A percentile compares a stretch with the other conserved stretches of the same genome.
Conservation (phyloP, 192 early-diverging fungal species). For the Coemansia sp. region DNA sequence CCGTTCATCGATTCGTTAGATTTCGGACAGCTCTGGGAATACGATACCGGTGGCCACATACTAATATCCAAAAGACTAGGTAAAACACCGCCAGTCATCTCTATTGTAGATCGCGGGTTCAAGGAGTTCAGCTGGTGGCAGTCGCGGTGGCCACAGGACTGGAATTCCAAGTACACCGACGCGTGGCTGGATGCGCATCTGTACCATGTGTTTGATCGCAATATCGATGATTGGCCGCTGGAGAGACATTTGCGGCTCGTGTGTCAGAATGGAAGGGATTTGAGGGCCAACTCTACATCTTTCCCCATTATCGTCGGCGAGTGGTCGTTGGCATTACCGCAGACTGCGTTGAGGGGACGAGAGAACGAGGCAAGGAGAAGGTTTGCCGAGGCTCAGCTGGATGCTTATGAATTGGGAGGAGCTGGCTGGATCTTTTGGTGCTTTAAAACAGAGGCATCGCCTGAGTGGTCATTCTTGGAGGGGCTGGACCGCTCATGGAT, state of each 20-base stretch:
- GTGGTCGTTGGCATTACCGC: slow-evolving; percentile 68
- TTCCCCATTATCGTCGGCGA: slow-evolving; percentile 76
- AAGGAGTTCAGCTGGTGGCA: slow-evolving; percentile 56
- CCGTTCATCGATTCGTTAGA: slow-evolving; percentile 47
- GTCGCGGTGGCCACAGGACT: slow-evolving; percentile 48
- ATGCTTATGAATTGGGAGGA: slow-evolving; percentile 65
- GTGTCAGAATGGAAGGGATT: slow-evolving; percentile 38
- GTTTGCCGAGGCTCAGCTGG: slow-evolving; percentile 68
- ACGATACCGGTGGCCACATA: slow-evolving; percentile 49
- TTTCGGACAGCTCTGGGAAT: slow-evolving; percentile 55
- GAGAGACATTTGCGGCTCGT: slow-evolving; percentile 47
- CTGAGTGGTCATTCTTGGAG: slow-evolving; percentile 75
- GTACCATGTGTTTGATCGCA: slow-evolving; percentile 58
- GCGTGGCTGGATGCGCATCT: slow-evolving; percentile 55
- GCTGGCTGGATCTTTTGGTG: slow-evolving; percentile 77
- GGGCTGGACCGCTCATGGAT: slow-evolving; percentile 69
- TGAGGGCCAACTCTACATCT: slow-evolving; percentile 49
- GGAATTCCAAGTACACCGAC: slow-evolving; percentile 50
- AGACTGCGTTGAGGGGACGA: slow-evolving; percentile 62
- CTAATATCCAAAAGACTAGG: slow-evolving; percentile 28
- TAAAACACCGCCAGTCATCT: slow-evolving; percentile 40
- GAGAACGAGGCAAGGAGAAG: slow-evolving; percentile 59
- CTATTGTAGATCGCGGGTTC: slow-evolving; percentile 53
- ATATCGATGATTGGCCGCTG: slow-evolving; percentile 41
- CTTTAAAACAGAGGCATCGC: slow-evolving; percentile 70